Base-by-base conservation (phyloP, 179 eudicot species). In the Nepenthes alata region DNA sequence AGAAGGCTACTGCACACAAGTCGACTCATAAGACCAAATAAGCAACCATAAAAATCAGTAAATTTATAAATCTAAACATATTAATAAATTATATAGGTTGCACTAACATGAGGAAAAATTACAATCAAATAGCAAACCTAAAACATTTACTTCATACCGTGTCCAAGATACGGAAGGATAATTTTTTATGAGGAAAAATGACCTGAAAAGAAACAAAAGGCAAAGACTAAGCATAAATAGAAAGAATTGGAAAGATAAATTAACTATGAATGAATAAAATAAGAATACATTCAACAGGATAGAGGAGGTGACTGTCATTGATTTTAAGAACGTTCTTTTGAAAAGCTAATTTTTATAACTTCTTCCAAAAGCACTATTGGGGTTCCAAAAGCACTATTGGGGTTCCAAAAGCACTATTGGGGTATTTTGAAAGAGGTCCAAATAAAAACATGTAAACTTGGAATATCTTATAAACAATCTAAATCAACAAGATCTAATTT, bases 161-260 rank as follows among this genome's bases (percentile, higher is more conserved):
- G 80, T 91, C 98, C 58, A 91, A 69, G 59, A 91, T 86, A 63
- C 98, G 94, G 64, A 91, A 91, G 49, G 98, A 91, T 44, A 91
- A 73, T 79, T 88, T 88, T 75, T 83, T 91, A 80, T 91, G 86
- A 58, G 98, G 98, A 69, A 91, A 91, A 68, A 91, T 73, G 57
- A 91, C 98, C 98, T 91, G 82, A 51, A 60, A 67, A 55, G 44
- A 68, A 47, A 69, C 4, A 49, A 47, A 10, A 16, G 55, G 47
- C 35, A 37, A 59, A 8, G 8, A 34, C 52, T 11, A 49, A 57
- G 37, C 9, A 11, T 50, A 48, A 56, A 13, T 45, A 11, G 37
- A 6, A 55, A 49, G 62, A 53, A 45, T 58, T 16, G 55, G 58
- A 61, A 57, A 35, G 34, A 36, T 56, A 25, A n/a, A 7, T 6